Percentiles rank a stretch among this genome's conserved stretches.
Evolutionary conservation across 2,329 filamentous ascomycete genomes (phyloP).

Genomic region (Fusarium burgessii): DNA sequence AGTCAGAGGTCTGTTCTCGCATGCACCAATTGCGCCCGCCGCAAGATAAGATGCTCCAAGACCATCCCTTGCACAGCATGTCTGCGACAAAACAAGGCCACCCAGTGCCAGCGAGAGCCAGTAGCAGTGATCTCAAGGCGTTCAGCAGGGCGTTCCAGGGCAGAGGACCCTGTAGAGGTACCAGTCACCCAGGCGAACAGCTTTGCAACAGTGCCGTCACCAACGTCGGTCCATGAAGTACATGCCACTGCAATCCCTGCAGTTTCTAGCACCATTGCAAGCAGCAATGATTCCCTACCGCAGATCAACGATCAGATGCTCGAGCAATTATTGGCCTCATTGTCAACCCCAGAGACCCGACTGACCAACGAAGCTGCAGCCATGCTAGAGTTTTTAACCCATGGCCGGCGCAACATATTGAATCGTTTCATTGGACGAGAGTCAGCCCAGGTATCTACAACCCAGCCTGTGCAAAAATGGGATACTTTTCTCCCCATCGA

Average conservation of each 20-base stretch:
- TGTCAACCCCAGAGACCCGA: not conserved
- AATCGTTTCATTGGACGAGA: not conserved
- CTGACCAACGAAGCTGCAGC: constrained; percentile 4
- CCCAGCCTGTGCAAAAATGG: not conserved
- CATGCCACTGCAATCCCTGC: not conserved
- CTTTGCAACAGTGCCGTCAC: fast-evolving
- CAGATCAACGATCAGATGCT: not conserved
- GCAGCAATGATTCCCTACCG: fast-evolving
- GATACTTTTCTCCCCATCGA: not conserved
- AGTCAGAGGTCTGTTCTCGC: constrained; percentile 6
- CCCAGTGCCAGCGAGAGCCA: not conserved
- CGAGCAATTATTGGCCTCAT: not conserved
- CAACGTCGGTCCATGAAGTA: fast-evolving
- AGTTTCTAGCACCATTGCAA: fast-evolving
- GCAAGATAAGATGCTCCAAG: constrained; percentile 5
- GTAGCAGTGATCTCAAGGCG: not conserved
- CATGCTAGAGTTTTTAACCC: not conserved
- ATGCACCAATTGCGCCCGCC: not conserved
- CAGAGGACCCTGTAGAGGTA: not conserved
- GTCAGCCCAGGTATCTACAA: fast-evolving
- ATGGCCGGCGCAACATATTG: not conserved
- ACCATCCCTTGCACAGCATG: not conserved
- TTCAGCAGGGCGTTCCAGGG: not conserved
- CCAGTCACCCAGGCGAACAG: no score
- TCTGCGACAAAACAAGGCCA: not conserved